These are phyloP conservation scores for Dendrobium huoshanense DNA, from an alignment of 106 monocot genomes.

Conservation along the genomic window DNA sequence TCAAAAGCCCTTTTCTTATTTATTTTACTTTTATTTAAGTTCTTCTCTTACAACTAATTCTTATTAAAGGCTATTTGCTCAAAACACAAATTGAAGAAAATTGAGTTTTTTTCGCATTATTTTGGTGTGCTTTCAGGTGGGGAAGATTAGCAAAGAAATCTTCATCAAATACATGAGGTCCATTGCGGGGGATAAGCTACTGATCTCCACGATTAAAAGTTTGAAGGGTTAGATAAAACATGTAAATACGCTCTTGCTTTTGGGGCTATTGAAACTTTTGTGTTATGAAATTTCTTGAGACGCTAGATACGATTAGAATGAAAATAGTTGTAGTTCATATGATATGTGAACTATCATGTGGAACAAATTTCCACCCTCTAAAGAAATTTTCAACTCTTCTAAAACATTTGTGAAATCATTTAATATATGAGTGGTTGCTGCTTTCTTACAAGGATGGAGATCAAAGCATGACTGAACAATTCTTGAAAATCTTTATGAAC, in stretches of 20 bases:
- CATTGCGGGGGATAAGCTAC: constrained; percentile 10
- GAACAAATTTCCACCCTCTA: not conserved
- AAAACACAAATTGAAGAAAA: not conserved
- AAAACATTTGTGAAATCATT: not conserved
- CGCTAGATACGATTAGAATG: not conserved
- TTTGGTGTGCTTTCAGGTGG: constrained; percentile 1
- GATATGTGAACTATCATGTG: not conserved
- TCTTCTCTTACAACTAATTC: no score
- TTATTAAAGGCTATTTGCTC: no score
- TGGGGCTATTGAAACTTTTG: not conserved
- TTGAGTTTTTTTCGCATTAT: not conserved
- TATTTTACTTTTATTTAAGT: no score
- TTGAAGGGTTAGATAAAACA: not conserved
- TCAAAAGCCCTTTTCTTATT: no score
- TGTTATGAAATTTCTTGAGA: not conserved
- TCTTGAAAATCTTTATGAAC: no score
- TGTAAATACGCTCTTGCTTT: not conserved
- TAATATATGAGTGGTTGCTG: not conserved
- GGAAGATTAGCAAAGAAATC: constrained; percentile 6
- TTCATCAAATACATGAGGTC: constrained; percentile 11
- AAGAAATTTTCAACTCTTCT: not conserved
- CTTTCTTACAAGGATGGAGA: no score
- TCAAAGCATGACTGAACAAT: no score
- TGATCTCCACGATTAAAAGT: not conserved
- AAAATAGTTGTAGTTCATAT: not conserved